Conservation (phyloP, 805 yeast genomes). For the Ascoidea tarda region DNA sequence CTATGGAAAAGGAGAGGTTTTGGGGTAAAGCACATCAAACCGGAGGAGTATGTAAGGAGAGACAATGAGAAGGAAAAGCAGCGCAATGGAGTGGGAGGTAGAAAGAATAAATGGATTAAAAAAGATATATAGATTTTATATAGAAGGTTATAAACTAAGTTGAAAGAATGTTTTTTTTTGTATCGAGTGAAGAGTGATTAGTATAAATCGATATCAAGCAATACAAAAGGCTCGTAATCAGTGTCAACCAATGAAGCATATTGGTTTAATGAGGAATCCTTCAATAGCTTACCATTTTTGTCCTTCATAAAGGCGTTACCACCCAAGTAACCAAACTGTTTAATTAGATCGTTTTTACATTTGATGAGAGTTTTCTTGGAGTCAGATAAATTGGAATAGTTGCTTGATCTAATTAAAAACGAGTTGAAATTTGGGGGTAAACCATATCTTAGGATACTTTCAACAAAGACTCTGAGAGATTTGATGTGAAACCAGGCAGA, state of each 20-base stretch:
- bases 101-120: too few species aligned
- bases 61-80: too few species aligned
- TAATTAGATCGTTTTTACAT: constrained; percentile 57
- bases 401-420: constrained; percentile 29
- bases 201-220: constrained; percentile 42
- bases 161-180: too few species aligned
- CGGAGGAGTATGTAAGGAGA: too few species aligned
- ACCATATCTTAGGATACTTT: constrained; percentile 89
- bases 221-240: constrained; percentile 92
- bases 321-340: constrained; percentile 77
- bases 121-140: too few species aligned
- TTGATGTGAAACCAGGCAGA: constrained; percentile 86
- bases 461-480: constrained; percentile 78
- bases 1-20: too few species aligned
- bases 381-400: constrained; percentile 29
- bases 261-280: constrained; percentile 60
- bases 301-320: constrained; percentile 75
- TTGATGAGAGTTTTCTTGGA: constrained; percentile 25
- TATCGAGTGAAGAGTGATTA: constrained; percentile 5
- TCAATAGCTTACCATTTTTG: constrained; percentile 47
- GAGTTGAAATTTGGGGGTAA: constrained; percentile 82
- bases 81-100: too few species aligned
- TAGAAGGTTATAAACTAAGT: too few species aligned
- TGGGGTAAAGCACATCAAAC: too few species aligned
- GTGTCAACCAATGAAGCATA: constrained; percentile 88